phyloP scores from a whole-genome alignment of 192 early-diverging fungal genomes.

The Entomortierella parvispora region DNA sequence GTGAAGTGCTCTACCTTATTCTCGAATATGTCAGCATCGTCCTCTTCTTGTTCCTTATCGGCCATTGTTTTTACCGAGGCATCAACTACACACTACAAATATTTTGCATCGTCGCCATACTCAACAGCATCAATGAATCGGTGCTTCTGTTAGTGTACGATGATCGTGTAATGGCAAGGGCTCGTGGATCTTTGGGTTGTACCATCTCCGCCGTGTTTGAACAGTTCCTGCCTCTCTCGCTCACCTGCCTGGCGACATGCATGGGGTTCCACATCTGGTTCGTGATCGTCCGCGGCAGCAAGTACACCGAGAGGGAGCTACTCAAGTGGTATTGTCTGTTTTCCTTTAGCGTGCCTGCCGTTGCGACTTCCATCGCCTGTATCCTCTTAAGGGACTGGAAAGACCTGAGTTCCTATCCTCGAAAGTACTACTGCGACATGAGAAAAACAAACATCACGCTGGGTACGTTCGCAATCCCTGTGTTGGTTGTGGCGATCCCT shows the following conservation, averaged over 20 bases:
- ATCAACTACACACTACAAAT: slow-evolving; percentile 33
- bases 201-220: slow-evolving; percentile 24
- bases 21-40: slow-evolving; percentile 34
- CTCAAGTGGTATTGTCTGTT: slow-evolving; percentile 33
- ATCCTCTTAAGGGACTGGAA: slow-evolving; percentile 26
- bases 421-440: slow-evolving; percentile 31
- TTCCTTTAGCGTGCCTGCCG: slow-evolving; percentile 18
- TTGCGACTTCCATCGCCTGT: slow-evolving; percentile 7
- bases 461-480: slow-evolving; percentile 22
- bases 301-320: slow-evolving; percentile 16
- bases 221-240: slow-evolving; percentile 8
- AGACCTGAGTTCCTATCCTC: slow-evolving; percentile 12
- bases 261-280: slow-evolving; percentile 44
- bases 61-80: slow-evolving; percentile 19
- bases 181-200: slow-evolving; percentile 6
- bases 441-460: slow-evolving; percentile 8
- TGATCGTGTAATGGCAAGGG: not conserved
- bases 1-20: slow-evolving; percentile 10
- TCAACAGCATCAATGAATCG: slow-evolving; percentile 42
- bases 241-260: slow-evolving; percentile 15
- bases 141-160: slow-evolving; percentile 17
- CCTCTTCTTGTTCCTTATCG: slow-evolving; percentile 21
- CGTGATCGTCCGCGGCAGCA: slow-evolving; percentile 14
- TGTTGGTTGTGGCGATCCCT: slow-evolving; percentile 1
- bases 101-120: slow-evolving; percentile 29